Evolutionary conservation across 805 yeast genomes (phyloP), one percentile per base, ranked within the genome.

Genomic region (Cyberlindnera xishuangbannaensis): DNA sequence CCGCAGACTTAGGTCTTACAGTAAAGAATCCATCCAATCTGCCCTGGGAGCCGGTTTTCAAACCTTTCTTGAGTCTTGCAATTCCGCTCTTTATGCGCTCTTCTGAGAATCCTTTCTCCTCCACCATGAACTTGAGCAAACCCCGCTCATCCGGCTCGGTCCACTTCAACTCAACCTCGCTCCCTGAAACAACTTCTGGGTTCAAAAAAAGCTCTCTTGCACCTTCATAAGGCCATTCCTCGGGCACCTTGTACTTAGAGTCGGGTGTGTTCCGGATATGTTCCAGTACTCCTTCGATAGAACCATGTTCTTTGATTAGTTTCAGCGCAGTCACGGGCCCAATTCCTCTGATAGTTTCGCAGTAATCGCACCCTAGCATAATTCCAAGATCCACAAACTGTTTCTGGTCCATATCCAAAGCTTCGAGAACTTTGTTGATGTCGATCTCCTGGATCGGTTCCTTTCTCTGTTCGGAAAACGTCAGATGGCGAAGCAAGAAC

Each of bases 281-380:
- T 45, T 76, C 78, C 25, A 90, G 72, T 26, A 92, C 77, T 24
- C 78, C 79, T 41, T 90, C 97, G 30, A 92, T 67, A 0, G 82
- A 68, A 1, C 82, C 78, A 56, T 85, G 87, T 51, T 90, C 95
- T 53, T 78, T 81, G 41, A 92, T 85, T 40, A 92, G 67, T 52
- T 92, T 90, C 43, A 73, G 67, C 0, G 97, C 98, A 1, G 96
- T 90, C 2, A 83, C 92, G 1, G 97, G 97, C 7, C 99, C 99
- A 40, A 92, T 80, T 16, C 98, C 98, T 48, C 76, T 76, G 38
- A 92, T 88, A 4, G 96, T 83, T 44, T 90, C 97, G 62, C 96
- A 86, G 59, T 92, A 92, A 64, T 92, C 99, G 60, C 98, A 92
- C 2, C 99, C 99, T 29, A 92, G 64, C 50, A 92, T 66, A 26